Evolutionary conservation across 768 basidiomycete genomes (phyloP), one percentile per base, ranked within the genome.

Genomic region (Candolleomyces eurysporus): DNA sequence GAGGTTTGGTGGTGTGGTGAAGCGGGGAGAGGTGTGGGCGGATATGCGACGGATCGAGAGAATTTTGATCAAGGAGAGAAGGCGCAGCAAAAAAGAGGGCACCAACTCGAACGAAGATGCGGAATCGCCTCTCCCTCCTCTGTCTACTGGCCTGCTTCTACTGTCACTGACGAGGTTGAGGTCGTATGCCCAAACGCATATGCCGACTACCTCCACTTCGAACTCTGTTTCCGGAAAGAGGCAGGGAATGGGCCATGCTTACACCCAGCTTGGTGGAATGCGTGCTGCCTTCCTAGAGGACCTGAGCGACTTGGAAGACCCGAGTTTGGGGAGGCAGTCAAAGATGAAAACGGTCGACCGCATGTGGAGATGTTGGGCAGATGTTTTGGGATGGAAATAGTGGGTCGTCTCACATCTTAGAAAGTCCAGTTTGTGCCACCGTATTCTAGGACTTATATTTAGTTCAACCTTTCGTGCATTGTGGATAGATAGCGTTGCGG

Each of bases 311-410:
- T 71, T 98, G 57, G 94, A 95, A 72, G 85, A 93, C 67, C 86
- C 90, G 0, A 77, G 76, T 63, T 70, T 96, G 55, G 83, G 82
- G 8, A 76, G 86, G 58, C 78, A 79, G 51, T 91, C 91, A 67
- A 94, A 96, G 75, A 70, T 92, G 69, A 75, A 80, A 50, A 89
- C 95, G 2, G 78, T 96, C 5, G 86, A 94, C 53, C 76, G 92
- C 69, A 94, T 96, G 86, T 94, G 94, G 92, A 84, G 89, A 66
- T 86, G 85, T 59, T 98, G 94, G 93, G 89, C 89, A 0, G 73
- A 66, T 7, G 75, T 78, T n/a, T 78, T 91, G 19, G 87, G 83
- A 19, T 94, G 87, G 90, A 75, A 69, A 39, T 54, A 46, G 14
- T 36, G 36, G 5, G 2, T 11, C 36, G 6, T 36, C 26, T 26